These are phyloP conservation scores for Dacryopinax spathularia DNA, from an alignment of 768 basidiomycete species.

Conservation along the genomic window DNA sequence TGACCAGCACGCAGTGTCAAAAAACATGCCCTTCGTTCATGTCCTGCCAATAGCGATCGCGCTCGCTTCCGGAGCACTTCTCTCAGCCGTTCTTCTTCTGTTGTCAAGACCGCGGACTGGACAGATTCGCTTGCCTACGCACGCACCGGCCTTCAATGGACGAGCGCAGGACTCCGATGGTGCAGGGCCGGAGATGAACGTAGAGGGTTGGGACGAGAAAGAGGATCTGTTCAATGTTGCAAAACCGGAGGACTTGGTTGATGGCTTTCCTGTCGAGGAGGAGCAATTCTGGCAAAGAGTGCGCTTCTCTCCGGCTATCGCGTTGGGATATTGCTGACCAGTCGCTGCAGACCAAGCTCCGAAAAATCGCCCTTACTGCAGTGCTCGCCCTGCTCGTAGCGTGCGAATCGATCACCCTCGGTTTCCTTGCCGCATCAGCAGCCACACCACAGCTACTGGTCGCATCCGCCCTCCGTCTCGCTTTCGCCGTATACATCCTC, in stretches of 20 bases:
- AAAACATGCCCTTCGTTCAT: background rate
- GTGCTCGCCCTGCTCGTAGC: conserved; percentile 35
- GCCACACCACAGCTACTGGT: conserved; percentile 20
- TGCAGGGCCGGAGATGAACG: conserved; percentile 5
- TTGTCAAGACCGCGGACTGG: conserved; percentile 32
- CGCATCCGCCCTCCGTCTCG: conserved; percentile 33
- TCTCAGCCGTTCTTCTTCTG: conserved; percentile 34
- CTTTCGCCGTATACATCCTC: conserved; percentile 47
- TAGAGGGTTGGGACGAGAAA: conserved; percentile 16
- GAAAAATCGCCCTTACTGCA: conserved; percentile 40
- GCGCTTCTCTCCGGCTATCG: conserved; percentile 13
- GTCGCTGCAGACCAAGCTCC: conserved; percentile 37
- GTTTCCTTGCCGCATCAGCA: conserved; percentile 31
- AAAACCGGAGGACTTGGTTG: conserved; percentile 50
- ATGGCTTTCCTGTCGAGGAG: conserved; percentile 52
- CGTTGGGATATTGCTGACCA: background rate
- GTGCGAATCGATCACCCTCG: conserved; percentile 41
- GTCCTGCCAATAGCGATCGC: conserved; percentile 35
- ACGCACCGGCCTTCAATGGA: background rate
- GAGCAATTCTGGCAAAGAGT: conserved; percentile 46
- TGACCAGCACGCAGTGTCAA: background rate
- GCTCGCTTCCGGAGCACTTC: conserved; percentile 31
- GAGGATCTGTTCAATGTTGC: conserved; percentile 59
- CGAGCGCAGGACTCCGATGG: background rate
- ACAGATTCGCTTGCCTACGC: conserved; percentile 37